Evolutionary conservation across 331 rosid genomes (phyloP), one percentile per base, ranked within the genome.

Genomic region (Telfairia occidentalis): DNA sequence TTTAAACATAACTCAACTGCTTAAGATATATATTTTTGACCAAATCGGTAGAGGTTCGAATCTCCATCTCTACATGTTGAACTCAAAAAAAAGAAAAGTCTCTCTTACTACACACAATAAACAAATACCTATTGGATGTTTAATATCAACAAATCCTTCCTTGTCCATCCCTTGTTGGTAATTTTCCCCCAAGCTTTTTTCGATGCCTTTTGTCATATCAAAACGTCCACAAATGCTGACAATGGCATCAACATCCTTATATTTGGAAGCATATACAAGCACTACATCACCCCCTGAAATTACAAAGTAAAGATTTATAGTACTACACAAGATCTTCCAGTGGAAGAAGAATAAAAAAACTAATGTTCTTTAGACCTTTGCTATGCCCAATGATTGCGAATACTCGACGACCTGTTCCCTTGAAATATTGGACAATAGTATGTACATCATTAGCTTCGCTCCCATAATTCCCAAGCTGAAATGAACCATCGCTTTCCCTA

Each of bases 91-190:
- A n/a, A n/a, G n/a, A n/a, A n/a, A n/a, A n/a, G n/a, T n/a, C 52
- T 13, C 52, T 46, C 13, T 46, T 12, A 46, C 52, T 15, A 11
- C 50, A 15, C 29, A 55, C 34, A 57, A 57, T 1, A 11, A 1
- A 10, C 54, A 53, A 26, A 71, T 85, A 92, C 91, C 92, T 30
- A 84, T 49, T 46, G 76, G 77, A 30, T 66, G 76, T 77, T 82
- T 78, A 46, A 87, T 76, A 28, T 88, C 90, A 70, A 88, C 53
- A 83, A 79, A 92, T 4, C 96, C 85, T 3, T 85, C 81, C 79
- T 86, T 81, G 78, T 63, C 76, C 34, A 89, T 85, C 77, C 63
- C 74, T 64, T 88, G 76, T 81, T 30, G 21, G 19, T 30, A 61
- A 34, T 61, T 34, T 32, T 61, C 70, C 9, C 70, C 70, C 43